These are phyloP conservation scores for Psilocybe subaeruginosa DNA, from an alignment of 768 basidiomycete species.

Conservation along the genomic window DNA sequence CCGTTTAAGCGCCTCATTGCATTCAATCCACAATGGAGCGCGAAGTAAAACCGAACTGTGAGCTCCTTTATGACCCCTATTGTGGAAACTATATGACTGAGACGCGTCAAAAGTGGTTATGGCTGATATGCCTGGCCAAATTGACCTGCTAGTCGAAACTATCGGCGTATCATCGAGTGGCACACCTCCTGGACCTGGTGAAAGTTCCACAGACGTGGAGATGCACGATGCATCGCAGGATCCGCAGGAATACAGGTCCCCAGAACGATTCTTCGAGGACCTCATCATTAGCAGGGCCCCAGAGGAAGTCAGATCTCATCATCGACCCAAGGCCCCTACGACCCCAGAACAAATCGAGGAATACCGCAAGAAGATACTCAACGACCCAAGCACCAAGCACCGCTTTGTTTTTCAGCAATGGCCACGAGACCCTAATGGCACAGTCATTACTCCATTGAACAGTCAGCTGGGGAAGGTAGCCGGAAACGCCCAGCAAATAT, in stretches of 20 bases:
- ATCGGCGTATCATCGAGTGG: background rate
- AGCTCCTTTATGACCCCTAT: background rate
- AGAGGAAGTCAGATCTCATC: background rate
- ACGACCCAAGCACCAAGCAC: constrained; percentile 7
- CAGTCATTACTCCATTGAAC: constrained; percentile 14
- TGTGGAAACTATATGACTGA: background rate
- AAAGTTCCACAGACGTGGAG: background rate
- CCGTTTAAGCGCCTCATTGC: background rate
- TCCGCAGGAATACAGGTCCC: background rate
- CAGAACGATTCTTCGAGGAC: constrained; percentile 3
- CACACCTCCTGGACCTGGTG: background rate
- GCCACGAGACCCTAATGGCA: constrained; percentile 35
- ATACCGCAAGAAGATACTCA: constrained; percentile 6
- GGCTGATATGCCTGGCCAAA: background rate
- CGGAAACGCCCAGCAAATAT: constrained; percentile 34
- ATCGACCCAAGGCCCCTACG: background rate
- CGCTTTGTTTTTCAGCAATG: constrained; percentile 31
- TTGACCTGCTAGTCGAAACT: background rate
- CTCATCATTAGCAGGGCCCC: constrained; percentile 5
- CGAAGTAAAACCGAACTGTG: background rate
- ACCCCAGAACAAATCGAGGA: background rate
- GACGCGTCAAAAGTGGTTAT: background rate
- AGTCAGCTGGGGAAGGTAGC: constrained; percentile 31
- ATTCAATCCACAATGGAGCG: background rate
- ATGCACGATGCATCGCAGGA: background rate